phyloP scores from a whole-genome alignment of 2,329 filamentous ascomycete genomes.

The Paecilomyces sp. region DNA sequence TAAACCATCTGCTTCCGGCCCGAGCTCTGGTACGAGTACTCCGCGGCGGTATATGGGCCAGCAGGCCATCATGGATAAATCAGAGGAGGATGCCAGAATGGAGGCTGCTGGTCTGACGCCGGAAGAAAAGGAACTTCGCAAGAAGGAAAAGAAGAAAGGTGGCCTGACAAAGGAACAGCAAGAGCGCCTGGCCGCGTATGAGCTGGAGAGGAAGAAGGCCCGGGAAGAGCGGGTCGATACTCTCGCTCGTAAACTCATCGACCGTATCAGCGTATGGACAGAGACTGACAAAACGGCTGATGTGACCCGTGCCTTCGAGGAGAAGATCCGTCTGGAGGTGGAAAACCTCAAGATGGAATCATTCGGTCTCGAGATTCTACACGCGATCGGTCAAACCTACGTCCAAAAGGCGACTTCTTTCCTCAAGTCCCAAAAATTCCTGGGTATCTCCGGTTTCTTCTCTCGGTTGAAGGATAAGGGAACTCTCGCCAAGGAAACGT shows the following conservation, averaged over 20 bases:
- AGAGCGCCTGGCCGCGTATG: slow-evolving; percentile 82
- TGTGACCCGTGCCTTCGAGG: slow-evolving; percentile 82
- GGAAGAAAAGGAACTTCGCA: slow-evolving; percentile 68
- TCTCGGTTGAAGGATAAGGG: slow-evolving; percentile 93
- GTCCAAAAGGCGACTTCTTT: slow-evolving; percentile 78
- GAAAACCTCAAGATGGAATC: slow-evolving; percentile 99
- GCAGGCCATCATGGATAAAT: slow-evolving; percentile 80
- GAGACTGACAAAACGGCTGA: slow-evolving; percentile 87
- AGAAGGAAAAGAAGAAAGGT: slow-evolving; percentile 84
- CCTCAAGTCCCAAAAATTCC: slow-evolving; percentile 91
- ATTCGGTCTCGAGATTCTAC: slow-evolving; percentile 91
- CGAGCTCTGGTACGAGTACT: slow-evolving; percentile 37
- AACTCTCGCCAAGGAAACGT: slow-evolving; percentile 93
- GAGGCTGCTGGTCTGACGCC: slow-evolving; percentile 58
- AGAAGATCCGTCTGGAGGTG: slow-evolving; percentile 89
- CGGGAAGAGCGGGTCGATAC: slow-evolving; percentile 86
- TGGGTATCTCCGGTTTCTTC: slow-evolving; percentile 94
- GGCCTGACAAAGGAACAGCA: slow-evolving; percentile 85
- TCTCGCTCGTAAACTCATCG: slow-evolving; percentile 74
- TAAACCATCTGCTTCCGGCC: slow-evolving; percentile 9
- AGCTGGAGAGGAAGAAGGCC: slow-evolving; percentile 73
- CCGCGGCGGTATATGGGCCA: slow-evolving; percentile 60
- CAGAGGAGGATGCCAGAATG: slow-evolving; percentile 67
- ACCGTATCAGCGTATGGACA: slow-evolving; percentile 90
- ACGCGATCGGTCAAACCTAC: slow-evolving; percentile 90